Percentiles rank a stretch among this genome's conserved stretches.
Conservation (phyloP, 2,329 filamentous ascomycete species). For the Juglanconis juglandina region DNA sequence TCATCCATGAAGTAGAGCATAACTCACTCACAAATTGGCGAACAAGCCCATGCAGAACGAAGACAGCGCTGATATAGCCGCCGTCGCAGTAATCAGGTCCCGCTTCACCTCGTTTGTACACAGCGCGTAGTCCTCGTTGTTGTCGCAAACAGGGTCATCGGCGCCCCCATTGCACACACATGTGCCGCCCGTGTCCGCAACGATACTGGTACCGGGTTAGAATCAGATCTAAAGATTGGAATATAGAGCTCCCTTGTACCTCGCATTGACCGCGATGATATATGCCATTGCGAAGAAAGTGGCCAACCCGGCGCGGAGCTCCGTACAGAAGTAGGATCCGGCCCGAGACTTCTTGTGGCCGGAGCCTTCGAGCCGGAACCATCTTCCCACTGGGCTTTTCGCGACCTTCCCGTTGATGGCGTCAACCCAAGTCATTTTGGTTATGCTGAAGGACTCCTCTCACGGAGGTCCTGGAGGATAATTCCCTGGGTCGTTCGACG, state of each 20-base stretch:
- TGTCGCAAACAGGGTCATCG: conserved; percentile 51
- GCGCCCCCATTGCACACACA: conserved; percentile 63
- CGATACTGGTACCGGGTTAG: conserved; percentile 35
- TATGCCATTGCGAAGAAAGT: conserved; percentile 68
- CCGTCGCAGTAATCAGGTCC: conserved; percentile 80
- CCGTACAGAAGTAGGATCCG: conserved; percentile 75
- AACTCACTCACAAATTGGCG: conserved; percentile 61
- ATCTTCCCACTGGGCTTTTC: conserved; percentile 61
- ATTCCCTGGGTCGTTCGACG: not conserved
- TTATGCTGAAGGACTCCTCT: not conserved
- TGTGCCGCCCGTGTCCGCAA: conserved; percentile 67
- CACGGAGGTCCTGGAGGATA: not conserved
- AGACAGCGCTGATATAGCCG: conserved; percentile 74
- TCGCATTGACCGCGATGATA: conserved; percentile 49
- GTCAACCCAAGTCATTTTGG: conserved; percentile 47
- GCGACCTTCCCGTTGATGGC: conserved; percentile 58
- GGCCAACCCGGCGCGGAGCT: conserved; percentile 77
- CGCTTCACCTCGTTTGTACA: conserved; percentile 65
- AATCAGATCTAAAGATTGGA: conserved; percentile 5
- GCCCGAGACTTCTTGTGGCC: conserved; percentile 62
- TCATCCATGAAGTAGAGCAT: not conserved
- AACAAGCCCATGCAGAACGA: conserved; percentile 83
- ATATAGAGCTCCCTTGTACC: conserved; percentile 3
- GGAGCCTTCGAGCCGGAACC: conserved; percentile 77
- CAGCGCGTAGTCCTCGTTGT: conserved; percentile 58